phyloP scores from a whole-genome alignment of 768 basidiomycete genomes.

The Antrodiella citrinella region DNA sequence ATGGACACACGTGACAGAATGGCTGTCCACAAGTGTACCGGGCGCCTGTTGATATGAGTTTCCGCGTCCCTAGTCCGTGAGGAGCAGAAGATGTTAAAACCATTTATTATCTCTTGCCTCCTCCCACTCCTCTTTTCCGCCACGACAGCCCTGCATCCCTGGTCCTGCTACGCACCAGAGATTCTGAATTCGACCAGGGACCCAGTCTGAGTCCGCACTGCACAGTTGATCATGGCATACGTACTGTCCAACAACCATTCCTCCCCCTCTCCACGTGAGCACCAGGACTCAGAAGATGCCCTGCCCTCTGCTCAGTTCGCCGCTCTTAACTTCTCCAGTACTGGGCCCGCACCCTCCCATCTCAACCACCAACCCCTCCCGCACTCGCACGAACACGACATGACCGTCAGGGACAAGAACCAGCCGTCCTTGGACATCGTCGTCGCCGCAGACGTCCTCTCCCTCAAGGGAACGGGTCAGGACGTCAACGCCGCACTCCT shows the following conservation, averaged over 20 bases:
- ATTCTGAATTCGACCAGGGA: too few relatives aligned
- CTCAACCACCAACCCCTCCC: background rate
- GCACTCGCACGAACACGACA: conserved; percentile 6
- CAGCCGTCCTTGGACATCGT: conserved; percentile 63
- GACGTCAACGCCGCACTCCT: conserved; percentile 80
- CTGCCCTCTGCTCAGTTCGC: background rate
- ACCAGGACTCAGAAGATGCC: background rate
- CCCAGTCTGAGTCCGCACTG: too few relatives aligned
- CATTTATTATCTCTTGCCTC: too few relatives aligned
- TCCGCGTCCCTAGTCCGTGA: too few relatives aligned
- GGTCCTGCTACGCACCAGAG: too few relatives aligned
- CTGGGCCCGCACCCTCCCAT: background rate
- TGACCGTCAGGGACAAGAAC: conserved; percentile 34
- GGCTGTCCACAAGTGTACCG: too few relatives aligned
- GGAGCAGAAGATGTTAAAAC: too few relatives aligned
- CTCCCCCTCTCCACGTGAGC: background rate
- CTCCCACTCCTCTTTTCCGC: too few relatives aligned
- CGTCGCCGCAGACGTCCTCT: conserved; percentile 61
- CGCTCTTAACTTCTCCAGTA: background rate
- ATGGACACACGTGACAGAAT: too few relatives aligned
- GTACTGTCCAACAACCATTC: background rate
- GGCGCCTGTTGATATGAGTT: too few relatives aligned
- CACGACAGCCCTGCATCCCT: too few relatives aligned
- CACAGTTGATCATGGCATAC: too few relatives aligned
- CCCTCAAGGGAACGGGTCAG: conserved; percentile 69